Conservation (phyloP, 371 early-diverging fungal species). For the Vairimorpha ceranae region DNA sequence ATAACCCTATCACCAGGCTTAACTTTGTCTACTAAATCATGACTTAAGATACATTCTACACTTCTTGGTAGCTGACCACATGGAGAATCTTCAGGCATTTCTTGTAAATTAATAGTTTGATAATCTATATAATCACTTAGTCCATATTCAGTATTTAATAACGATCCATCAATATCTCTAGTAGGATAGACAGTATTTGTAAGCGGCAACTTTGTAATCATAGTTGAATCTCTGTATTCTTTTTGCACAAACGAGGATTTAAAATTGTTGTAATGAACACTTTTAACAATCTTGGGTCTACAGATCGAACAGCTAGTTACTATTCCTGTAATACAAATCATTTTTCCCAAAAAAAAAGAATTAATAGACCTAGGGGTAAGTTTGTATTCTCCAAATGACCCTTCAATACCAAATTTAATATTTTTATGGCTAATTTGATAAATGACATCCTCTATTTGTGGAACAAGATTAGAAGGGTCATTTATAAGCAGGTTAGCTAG, state of each 20-base stretch:
- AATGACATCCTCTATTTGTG: conserved; percentile 58
- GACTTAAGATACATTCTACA: conserved; percentile 85
- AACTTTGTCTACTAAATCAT: conserved; percentile 84
- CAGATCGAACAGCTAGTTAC: conserved; percentile 92
- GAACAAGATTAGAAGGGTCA: conserved; percentile 51
- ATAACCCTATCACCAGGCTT: conserved; percentile 97
- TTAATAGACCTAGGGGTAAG: conserved; percentile 80
- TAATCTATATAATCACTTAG: conserved; percentile 81
- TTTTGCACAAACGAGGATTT: conserved; percentile 73
- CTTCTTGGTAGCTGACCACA: conserved; percentile 91
- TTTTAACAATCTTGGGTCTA: conserved; percentile 82
- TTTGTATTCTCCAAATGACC: conserved; percentile 80
- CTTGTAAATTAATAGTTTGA: conserved; percentile 88
- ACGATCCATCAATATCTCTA: conserved; percentile 76
- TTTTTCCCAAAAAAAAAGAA: conserved; percentile 72
- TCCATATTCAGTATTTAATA: conserved; percentile 85
- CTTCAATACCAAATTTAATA: conserved; percentile 69
- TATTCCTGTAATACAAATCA: conserved; percentile 92
- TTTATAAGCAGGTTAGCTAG: conserved; percentile 49
- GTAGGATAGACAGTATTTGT: conserved; percentile 65
- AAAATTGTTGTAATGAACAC: conserved; percentile 82
- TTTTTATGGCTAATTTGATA: neutral
- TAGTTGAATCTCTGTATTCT: conserved; percentile 78
- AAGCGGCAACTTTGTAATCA: conserved; percentile 67
- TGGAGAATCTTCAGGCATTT: conserved; percentile 97